Percentiles rank a stretch among this genome's conserved stretches.
Evolutionary conservation across 1,284 basidiomycete genomes (phyloP).

Genomic region (Cutaneotrichosporon sp.): DNA sequence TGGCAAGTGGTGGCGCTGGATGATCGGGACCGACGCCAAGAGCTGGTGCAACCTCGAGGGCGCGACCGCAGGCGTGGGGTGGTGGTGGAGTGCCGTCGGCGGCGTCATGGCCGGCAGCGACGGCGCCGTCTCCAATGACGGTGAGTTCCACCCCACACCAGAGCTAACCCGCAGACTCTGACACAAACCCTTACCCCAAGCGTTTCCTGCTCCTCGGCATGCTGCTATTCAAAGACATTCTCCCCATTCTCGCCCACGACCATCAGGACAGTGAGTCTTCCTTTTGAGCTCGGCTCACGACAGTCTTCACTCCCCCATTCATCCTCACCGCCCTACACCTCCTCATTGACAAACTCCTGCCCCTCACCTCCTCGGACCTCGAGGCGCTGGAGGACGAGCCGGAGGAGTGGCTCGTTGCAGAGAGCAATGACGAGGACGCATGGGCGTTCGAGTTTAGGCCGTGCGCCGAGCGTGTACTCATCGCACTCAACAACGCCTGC

Average conservation of each 20-base stretch:
- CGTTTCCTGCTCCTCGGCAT: conserved; percentile 76
- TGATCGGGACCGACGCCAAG: conserved; percentile 46
- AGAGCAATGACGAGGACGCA: conserved; percentile 72
- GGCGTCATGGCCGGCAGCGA: conserved; percentile 41
- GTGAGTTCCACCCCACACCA: conserved; percentile 18
- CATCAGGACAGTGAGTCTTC: conserved; percentile 45
- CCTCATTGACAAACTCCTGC: conserved; percentile 74
- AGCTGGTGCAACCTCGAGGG: conserved; percentile 41
- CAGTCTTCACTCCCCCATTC: conserved; percentile 68
- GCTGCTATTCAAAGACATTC: conserved; percentile 74
- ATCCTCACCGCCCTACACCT: conserved; percentile 71
- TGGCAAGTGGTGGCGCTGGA: conserved; percentile 46
- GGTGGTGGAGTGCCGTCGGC: conserved; percentile 50
- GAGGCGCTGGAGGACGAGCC: conserved; percentile 75
- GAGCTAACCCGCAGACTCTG: conserved; percentile 26
- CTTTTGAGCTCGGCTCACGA: conserved; percentile 1
- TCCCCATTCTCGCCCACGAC: conserved; percentile 43
- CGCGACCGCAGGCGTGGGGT: conserved; percentile 41
- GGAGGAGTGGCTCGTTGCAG: conserved; percentile 81
- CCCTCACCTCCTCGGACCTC: conserved; percentile 69
- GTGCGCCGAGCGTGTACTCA: conserved; percentile 78
- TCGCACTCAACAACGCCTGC: conserved; percentile 72
- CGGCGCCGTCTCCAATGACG: conserved; percentile 44
- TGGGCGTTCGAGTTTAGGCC: conserved; percentile 89
- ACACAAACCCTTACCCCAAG: conserved; percentile 41